Evolutionary conservation across 2,329 filamentous ascomycete species (phyloP), one percentile per base, ranked within the genome.

Genomic region (Talaromyces amestolkiae): DNA sequence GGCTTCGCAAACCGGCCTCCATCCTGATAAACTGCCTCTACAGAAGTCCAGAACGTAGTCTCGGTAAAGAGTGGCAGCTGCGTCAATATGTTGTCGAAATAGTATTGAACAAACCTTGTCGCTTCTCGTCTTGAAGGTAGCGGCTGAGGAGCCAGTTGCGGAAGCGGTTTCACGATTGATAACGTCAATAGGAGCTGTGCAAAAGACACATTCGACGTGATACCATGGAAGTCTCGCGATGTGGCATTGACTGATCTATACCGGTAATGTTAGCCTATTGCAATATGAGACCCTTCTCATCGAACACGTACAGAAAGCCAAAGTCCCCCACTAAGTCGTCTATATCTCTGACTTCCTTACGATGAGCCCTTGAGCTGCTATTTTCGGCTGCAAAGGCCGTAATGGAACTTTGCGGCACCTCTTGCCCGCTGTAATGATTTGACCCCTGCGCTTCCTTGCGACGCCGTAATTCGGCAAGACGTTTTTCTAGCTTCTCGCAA

Each of bases 291-390:
- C 1, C 15, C 6, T 51, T 3, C 11, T n/a, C 5, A 37, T 67
- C 17, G 13, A 33, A 33, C 51, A 63, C 64, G 17, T 63, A 96
- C 88, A 97, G 80, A 73, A 92, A 94, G 63, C 93, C 93, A 82
- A 98, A 97, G 73, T 97, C 93, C 0, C 93, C 96, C 24, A 97
- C 91, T 2, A 98, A 82, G 62, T 95, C 90, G 78, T 97, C 94
- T 63, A 97, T 92, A 75, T 96, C 92, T 0, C 89, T 91, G 54
- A 91, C 90, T 76, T 97, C 94, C 69, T 83, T 86, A 24, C 82
- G 78, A 64, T 84, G 80, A 22, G 81, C 80, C 10, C 81, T 66
- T 22, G 72, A 70, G 24, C 73, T 68, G 9, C 70, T 65, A 39
- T 70, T 72, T 45, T 69, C 67, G 13, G 72, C 72, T 6, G 74